phyloP scores from a whole-genome alignment of 768 basidiomycete species.

The Lactarius hatsudake region DNA sequence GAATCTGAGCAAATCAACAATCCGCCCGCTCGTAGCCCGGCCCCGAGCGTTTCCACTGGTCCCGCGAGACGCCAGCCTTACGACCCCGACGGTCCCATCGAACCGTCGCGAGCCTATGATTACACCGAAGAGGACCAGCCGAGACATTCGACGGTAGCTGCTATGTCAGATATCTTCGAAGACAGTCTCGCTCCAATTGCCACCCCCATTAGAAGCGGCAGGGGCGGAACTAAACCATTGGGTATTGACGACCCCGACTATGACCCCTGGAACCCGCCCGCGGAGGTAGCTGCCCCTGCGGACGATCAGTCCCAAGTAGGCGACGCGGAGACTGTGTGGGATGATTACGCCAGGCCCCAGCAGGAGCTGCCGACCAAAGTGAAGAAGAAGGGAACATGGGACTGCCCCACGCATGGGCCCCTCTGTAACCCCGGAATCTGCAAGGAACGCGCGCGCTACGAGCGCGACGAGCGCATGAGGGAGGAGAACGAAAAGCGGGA shows the following conservation, averaged over 20 bases:
- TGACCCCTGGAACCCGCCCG: not conserved
- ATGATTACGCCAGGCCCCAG: not conserved
- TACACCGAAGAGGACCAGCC: constrained; percentile 7
- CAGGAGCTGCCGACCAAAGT: constrained; percentile 3
- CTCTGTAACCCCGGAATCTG: constrained; percentile 21
- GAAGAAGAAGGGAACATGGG: not conserved
- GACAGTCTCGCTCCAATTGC: not conserved
- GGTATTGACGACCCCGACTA: not conserved
- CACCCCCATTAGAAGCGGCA: not conserved
- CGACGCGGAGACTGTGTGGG: not conserved
- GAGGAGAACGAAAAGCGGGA: constrained; percentile 4
- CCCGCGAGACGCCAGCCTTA: not conserved
- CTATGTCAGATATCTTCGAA: not conserved
- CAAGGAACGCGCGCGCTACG: not conserved
- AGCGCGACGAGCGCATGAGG: not conserved
- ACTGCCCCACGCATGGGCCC: constrained; percentile 17
- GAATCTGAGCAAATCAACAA: not conserved
- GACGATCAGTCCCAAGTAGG: not conserved
- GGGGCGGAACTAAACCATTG: not conserved
- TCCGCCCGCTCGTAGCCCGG: not conserved
- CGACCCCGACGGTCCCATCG: not conserved
- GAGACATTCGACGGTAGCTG: not conserved
- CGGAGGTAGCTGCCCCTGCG: not conserved
- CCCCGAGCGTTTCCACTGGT: not conserved
- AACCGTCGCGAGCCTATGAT: not conserved